A percentile compares a stretch with the other conserved stretches of the same genome.
Evolutionary conservation across 495 filamentous ascomycete genomes (phyloP).

Genomic region (Aspergillus incahuasiensis): DNA sequence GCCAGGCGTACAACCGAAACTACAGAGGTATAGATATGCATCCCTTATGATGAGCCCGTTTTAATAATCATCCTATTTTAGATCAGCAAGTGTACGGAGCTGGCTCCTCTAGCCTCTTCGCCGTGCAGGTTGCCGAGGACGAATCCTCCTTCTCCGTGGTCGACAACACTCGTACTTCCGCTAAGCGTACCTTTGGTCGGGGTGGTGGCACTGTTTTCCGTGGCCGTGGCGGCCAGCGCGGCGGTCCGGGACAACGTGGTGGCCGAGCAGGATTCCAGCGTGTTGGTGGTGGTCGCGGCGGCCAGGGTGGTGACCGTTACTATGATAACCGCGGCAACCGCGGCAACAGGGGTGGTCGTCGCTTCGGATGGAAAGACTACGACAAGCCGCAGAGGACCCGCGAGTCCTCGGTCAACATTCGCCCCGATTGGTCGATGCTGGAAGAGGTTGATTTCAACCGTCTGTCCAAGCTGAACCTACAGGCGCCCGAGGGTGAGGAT

Average conservation of each 20-base stretch:
- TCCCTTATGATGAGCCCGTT: background rate
- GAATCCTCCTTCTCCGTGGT: constrained; percentile 97
- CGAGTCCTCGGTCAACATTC: constrained; percentile 90
- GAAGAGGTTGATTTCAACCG: constrained; percentile 99
- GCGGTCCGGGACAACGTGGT: constrained; percentile 46
- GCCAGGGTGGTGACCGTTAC: constrained; percentile 52
- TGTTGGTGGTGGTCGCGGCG: constrained; percentile 61
- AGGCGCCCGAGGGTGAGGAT: constrained; percentile 91
- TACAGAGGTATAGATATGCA: constrained; percentile 66
- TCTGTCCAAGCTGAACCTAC: constrained; percentile 89
- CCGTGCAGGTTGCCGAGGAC: constrained; percentile 85
- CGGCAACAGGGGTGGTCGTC: constrained; percentile 61
- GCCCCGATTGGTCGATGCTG: constrained; percentile 88
- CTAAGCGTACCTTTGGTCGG: constrained; percentile 81
- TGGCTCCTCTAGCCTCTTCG: constrained; percentile 79
- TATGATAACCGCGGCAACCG: constrained; percentile 56
- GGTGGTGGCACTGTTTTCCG: constrained; percentile 84
- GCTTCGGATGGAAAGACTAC: constrained; percentile 98
- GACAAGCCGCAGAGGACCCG: constrained; percentile 97
- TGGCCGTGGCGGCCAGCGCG: constrained; percentile 71
- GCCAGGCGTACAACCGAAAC: constrained; percentile 85
- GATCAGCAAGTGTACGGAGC: constrained; percentile 97
- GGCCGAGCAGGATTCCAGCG: constrained; percentile 62
- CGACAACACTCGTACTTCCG: constrained; percentile 80
- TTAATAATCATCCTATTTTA: constrained; percentile 25